Evolutionary conservation across 2,329 filamentous ascomycete genomes (phyloP).

Genomic region (Chaetoscypha palmicola): DNA sequence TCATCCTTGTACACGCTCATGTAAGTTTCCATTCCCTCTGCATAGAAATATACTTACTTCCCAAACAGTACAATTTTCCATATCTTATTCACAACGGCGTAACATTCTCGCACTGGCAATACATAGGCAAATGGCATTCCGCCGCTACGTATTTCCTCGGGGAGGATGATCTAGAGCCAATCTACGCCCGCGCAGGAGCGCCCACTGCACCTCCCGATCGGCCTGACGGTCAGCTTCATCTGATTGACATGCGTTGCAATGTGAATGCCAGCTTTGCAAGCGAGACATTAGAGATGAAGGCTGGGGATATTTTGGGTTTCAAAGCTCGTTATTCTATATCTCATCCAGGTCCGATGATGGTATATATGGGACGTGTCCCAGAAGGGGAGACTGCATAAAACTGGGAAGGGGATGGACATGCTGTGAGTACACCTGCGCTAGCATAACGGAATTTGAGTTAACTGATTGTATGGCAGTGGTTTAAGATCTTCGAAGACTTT

Average conservation of each 20-base stretch:
- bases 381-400: slow-evolving; percentile 15
- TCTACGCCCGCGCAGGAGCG: background rate
- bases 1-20: too few species aligned
- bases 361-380: slow-evolving; percentile 28
- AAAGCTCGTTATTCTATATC: slow-evolving; percentile 34
- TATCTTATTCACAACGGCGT: background rate
- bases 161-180: slow-evolving; percentile 3
- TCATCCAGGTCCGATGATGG: slow-evolving; percentile 20
- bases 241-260: slow-evolving; percentile 6
- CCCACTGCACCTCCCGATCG: background rate
- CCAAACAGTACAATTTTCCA: slow-evolving; percentile 5
- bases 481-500: background rate
- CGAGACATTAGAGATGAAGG: slow-evolving; percentile 4
- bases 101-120: slow-evolving; percentile 1
- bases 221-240: background rate
- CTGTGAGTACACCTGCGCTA: slow-evolving; percentile 10
- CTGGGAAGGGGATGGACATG: slow-evolving; percentile 9
- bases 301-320: slow-evolving; percentile 3
- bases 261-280: slow-evolving; percentile 3
- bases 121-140: background rate
- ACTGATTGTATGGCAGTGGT: slow-evolving; percentile 8
- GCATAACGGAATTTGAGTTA: background rate
- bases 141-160: background rate
- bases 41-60: too few species aligned
- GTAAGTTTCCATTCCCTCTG: too few species aligned